phyloP scores from a whole-genome alignment of 1,284 basidiomycete species.

The Malassezia cuniculi region DNA sequence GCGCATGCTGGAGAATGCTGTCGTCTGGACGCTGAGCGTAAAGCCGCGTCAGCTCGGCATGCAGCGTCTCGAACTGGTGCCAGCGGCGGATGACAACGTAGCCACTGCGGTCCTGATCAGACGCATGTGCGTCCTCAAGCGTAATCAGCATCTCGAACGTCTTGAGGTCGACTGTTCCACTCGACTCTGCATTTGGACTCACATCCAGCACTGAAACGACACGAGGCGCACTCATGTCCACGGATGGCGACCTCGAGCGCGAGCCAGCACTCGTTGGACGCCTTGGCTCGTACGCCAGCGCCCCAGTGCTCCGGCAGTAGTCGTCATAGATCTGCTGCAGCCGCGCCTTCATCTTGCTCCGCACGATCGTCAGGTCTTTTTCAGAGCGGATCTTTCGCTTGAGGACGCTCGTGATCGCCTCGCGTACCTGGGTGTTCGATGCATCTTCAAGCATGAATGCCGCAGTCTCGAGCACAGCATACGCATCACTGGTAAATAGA shows the following conservation, averaged over 20 bases:
- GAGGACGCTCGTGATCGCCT: not conserved
- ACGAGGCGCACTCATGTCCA: not conserved
- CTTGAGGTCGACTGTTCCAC: conserved; percentile 21
- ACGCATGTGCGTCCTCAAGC: conserved; percentile 21
- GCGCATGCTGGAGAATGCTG: conserved; percentile 17
- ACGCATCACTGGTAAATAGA: conserved; percentile 7
- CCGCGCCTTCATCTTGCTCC: conserved; percentile 1
- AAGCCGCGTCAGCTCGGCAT: conserved; percentile 25
- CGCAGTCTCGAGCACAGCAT: conserved; percentile 3
- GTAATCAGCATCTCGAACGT: conserved; percentile 36
- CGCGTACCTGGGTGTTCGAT: not conserved
- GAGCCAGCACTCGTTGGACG: not conserved
- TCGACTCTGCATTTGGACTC: conserved; percentile 24
- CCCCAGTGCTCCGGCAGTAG: too few species aligned
- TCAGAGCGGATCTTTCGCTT: not conserved
- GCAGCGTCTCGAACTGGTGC: conserved; percentile 36
- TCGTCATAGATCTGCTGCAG: conserved; percentile 12
- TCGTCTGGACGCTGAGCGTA: conserved; percentile 11
- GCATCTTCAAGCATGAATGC: too few species aligned
- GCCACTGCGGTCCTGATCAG: conserved; percentile 20
- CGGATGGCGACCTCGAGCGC: not conserved
- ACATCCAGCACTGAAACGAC: conserved; percentile 21
- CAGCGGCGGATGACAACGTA: conserved; percentile 35
- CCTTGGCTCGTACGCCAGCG: conserved; percentile 7
- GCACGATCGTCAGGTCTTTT: not conserved